These are phyloP conservation scores for Coemansia sp. DNA, from an alignment of 192 early-diverging fungal species.

Conservation along the genomic window DNA sequence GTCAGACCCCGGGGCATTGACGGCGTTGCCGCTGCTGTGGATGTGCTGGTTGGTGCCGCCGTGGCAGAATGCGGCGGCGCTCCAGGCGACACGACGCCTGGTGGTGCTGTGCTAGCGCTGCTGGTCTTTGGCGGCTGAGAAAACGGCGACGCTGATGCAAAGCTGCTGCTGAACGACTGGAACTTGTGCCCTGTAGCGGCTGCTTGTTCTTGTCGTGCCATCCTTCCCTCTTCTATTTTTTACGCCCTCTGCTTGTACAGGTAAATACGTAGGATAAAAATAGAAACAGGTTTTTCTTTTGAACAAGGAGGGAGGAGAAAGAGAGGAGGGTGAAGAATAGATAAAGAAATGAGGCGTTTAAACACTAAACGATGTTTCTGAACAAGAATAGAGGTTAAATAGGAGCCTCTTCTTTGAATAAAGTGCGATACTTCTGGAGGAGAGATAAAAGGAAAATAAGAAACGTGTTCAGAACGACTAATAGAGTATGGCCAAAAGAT, in stretches of 20 bases:
- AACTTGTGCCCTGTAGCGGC: conserved; percentile 30
- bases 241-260: neutral
- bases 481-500: too few species aligned
- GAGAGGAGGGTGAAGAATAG: too few species aligned
- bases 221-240: neutral
- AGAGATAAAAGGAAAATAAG: neutral
- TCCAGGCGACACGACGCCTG: conserved; percentile 7
- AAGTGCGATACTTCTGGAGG: too few species aligned
- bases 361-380: too few species aligned
- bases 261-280: neutral
- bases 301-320: too few species aligned
- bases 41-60: neutral
- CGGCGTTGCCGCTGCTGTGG: neutral
- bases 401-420: too few species aligned
- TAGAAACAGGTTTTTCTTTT: neutral
- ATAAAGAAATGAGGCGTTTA: too few species aligned
- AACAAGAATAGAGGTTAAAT: too few species aligned
- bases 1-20: conserved; percentile 8
- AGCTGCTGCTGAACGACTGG: conserved; percentile 26
- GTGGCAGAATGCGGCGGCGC: conserved; percentile 7
- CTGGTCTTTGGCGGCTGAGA: conserved; percentile 42
- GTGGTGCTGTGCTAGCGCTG: neutral
- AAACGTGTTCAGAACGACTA: neutral
- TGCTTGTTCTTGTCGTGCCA: conserved; percentile 43
- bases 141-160: conserved; percentile 37